A percentile compares a stretch with the other conserved stretches of the same genome.
phyloP scores from a whole-genome alignment of 2,329 filamentous ascomycete genomes.

The Phialemonium atrogriseum region DNA sequence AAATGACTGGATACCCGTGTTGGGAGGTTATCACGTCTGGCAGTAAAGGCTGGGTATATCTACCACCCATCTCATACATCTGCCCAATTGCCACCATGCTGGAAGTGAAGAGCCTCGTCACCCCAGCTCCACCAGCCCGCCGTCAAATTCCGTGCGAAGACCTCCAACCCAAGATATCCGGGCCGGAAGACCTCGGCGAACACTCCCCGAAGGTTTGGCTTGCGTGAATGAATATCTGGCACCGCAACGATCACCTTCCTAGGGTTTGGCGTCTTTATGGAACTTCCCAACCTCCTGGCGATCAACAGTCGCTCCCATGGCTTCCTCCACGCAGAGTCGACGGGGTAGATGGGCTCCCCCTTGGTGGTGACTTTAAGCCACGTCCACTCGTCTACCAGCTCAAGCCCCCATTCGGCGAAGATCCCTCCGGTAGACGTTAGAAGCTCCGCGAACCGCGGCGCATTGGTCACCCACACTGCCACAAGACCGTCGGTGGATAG shows the following conservation, averaged over 20 bases:
- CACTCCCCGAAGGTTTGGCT: slow-evolving; percentile 59
- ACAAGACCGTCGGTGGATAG: slow-evolving; percentile 50
- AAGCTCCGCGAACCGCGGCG: slow-evolving; percentile 47
- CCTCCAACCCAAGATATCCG: slow-evolving; percentile 55
- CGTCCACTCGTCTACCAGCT: slow-evolving; percentile 61
- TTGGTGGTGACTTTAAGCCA: slow-evolving; percentile 65
- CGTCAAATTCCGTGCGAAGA: slow-evolving; percentile 69
- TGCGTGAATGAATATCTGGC: slow-evolving; percentile 70
- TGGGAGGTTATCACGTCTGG: too few relatives aligned
- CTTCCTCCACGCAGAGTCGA: slow-evolving; percentile 59
- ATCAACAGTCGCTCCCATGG: slow-evolving; percentile 70
- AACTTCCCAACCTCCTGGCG: slow-evolving; percentile 33
- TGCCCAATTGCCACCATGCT: slow-evolving; percentile 47
- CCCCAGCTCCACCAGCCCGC: slow-evolving; percentile 75
- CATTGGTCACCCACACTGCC: slow-evolving; percentile 74
- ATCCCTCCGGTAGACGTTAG: slow-evolving; percentile 43
- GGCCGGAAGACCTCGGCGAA: slow-evolving; percentile 46
- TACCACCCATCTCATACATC: slow-evolving; percentile 9
- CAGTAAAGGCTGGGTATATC: too few relatives aligned
- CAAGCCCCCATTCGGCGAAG: slow-evolving; percentile 59
- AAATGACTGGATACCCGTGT: too few relatives aligned
- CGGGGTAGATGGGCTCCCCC: slow-evolving; percentile 55
- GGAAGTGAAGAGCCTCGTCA: slow-evolving; percentile 63
- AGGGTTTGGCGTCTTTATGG: slow-evolving; percentile 15
- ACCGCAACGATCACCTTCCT: slow-evolving; percentile 58